Percentiles rank a stretch among this genome's conserved stretches.
Evolutionary conservation across 352 stramenopile genomes (phyloP).

Genomic region (Phytophthora palmivora): DNA sequence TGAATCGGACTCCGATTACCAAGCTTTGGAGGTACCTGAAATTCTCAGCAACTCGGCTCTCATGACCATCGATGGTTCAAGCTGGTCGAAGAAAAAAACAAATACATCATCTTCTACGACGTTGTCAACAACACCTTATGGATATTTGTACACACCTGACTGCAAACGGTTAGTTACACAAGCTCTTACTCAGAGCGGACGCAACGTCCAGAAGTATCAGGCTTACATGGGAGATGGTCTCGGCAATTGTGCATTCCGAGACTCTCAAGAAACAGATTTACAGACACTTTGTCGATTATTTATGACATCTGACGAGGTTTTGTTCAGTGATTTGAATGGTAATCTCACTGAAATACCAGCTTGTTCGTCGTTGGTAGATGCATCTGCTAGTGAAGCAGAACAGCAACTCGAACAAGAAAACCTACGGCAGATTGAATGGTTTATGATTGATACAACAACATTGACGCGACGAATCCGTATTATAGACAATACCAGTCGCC

Average conservation of each 20-base stretch:
- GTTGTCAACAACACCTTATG: slow-evolving; percentile 32
- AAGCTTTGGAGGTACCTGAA: slow-evolving; percentile 24
- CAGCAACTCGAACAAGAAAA: slow-evolving; percentile 27
- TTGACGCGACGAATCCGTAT: slow-evolving; percentile 39
- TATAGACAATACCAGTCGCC: slow-evolving; percentile 51
- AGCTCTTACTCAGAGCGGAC: slow-evolving; percentile 35
- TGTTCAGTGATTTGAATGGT: slow-evolving; percentile 37
- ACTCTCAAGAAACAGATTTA: slow-evolving; percentile 47
- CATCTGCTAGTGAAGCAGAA: slow-evolving; percentile 8
- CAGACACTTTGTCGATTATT: slow-evolving; percentile 49
- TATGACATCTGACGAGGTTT: slow-evolving; percentile 35
- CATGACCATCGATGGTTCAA: slow-evolving; percentile 24
- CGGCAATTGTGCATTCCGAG: slow-evolving; percentile 42
- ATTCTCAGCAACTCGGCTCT: slow-evolving; percentile 29
- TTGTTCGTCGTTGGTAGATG: slow-evolving; percentile 19
- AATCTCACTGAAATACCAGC: slow-evolving; percentile 21
- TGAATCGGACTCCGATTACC: slow-evolving; percentile 21
- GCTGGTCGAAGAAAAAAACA: slow-evolving; percentile 37
- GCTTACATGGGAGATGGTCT: slow-evolving; percentile 46
- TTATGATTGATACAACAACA: slow-evolving; percentile 35
- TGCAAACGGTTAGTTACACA: slow-evolving; percentile 38
- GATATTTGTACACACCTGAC: slow-evolving; percentile 50
- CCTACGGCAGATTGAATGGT: slow-evolving; percentile 43
- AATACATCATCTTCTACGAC: neutral
- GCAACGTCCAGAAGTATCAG: slow-evolving; percentile 57